A percentile compares a stretch with the other conserved stretches of the same genome.
Conservation (phyloP, 345 rosid species). For the Syzygium jambos region DNA sequence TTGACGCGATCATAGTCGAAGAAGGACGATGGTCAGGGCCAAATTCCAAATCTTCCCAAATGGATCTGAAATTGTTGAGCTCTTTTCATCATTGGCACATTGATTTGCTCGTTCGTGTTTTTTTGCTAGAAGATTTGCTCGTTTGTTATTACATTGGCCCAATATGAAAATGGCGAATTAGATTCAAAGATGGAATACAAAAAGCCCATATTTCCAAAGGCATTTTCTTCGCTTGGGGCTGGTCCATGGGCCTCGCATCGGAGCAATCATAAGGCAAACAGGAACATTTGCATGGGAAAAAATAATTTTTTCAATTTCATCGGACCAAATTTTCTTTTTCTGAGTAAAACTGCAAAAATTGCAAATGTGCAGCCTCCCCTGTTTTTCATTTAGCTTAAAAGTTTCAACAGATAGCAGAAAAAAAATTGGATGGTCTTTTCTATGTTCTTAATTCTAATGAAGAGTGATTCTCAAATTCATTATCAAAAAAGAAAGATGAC, state of each 20-base stretch:
- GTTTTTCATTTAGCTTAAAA: not conserved
- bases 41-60: not conserved
- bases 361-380: not conserved
- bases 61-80: not conserved
- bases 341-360: not conserved
- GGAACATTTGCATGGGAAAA: not conserved
- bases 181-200: not conserved
- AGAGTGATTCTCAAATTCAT: not conserved
- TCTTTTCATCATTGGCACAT: not conserved
- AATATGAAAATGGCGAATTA: not conserved
- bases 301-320: not conserved
- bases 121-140: not conserved
- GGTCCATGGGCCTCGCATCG: not conserved
- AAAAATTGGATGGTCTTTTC: not conserved
- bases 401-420: not conserved
- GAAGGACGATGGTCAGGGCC: not conserved
- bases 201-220: not conserved
- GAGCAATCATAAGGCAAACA: not conserved
- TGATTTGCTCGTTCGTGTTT: not conserved
- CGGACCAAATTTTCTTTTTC: not conserved
- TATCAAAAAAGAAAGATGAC: not conserved
- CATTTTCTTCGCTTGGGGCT: not conserved
- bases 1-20: not conserved
- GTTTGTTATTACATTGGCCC: not conserved
- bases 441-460: not conserved